A percentile compares a stretch with the other conserved stretches of the same genome.
Evolutionary conservation across 345 rosid species (phyloP).

Genomic region (Eucalyptus curtisii): DNA sequence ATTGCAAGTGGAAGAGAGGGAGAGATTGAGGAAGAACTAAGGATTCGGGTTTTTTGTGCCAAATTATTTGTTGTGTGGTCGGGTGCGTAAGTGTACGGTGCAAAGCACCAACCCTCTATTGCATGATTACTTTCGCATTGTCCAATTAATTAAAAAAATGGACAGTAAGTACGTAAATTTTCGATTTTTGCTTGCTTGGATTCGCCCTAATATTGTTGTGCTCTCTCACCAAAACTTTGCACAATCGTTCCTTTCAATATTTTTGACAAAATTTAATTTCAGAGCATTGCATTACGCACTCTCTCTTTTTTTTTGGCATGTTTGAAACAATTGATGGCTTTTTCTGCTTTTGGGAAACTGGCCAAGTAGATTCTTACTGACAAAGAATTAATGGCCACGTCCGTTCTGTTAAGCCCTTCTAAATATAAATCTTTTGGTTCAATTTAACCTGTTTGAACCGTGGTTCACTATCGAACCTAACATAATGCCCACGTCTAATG

Average conservation of each 20-base stretch:
- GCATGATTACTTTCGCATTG: neutral
- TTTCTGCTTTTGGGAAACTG: neutral
- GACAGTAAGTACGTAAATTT: neutral
- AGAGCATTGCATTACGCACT: neutral
- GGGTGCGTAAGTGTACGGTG: too few relatives aligned
- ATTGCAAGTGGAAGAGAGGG: neutral
- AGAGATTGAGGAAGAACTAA: neutral
- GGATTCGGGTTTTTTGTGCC: neutral
- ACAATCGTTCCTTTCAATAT: neutral
- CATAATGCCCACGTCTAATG: rapidly evolving
- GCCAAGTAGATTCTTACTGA: neutral
- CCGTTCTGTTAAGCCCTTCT: neutral
- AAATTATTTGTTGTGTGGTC: neutral
- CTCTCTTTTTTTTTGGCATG: rapidly evolving
- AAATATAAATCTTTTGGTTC: neutral
- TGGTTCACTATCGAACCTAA: rapidly evolving
- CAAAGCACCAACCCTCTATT: neutral
- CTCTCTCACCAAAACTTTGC: neutral
- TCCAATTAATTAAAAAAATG: neutral
- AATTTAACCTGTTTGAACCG: rapidly evolving
- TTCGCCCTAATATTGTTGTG: neutral
- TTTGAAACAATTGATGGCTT: neutral
- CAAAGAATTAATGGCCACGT: neutral
- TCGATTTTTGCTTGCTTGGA: neutral
- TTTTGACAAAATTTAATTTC: neutral